A percentile compares a stretch with the other conserved stretches of the same genome.
These are phyloP conservation scores for Centrapalus pauciflorus DNA, from an alignment of 129 eudicot genomes.

Conservation along the genomic window DNA sequence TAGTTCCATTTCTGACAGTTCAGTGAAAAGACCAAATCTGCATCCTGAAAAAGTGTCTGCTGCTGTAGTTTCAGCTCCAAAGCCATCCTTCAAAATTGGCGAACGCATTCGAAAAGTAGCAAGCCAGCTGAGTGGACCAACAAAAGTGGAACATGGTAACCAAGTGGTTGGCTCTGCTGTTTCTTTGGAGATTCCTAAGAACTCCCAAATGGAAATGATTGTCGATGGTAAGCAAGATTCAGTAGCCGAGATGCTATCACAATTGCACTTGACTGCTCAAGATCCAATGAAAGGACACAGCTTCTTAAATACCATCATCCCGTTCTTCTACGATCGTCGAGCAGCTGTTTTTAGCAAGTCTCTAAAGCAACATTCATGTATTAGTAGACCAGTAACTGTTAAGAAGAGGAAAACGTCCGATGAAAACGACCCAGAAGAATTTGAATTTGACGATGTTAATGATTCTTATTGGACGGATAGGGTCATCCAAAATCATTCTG, in stretches of 20 bases:
- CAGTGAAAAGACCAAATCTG: conserved; percentile 37
- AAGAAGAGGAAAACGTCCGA: conserved; percentile 39
- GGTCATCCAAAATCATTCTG: conserved; percentile 58
- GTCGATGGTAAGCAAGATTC: conserved; percentile 35
- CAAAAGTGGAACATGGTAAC: conserved; percentile 25
- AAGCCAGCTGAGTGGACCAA: conserved; percentile 73
- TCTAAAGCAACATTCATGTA: conserved; percentile 20
- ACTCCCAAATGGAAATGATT: conserved; percentile 21
- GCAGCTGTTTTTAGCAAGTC: conserved; percentile 40
- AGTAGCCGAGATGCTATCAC: conserved; percentile 52
- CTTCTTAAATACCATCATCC: conserved; percentile 28
- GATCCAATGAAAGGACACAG: conserved; percentile 58
- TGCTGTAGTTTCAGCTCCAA: conserved; percentile 39
- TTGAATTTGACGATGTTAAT: conserved; percentile 62
- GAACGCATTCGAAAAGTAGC: conserved; percentile 77
- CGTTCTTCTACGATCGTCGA: conserved; percentile 60
- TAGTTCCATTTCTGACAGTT: conserved; percentile 34
- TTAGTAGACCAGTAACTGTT: conserved; percentile 25
- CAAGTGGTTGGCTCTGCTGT: conserved; percentile 18
- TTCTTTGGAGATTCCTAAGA: conserved; percentile 29
- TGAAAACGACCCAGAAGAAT: conserved; percentile 30
- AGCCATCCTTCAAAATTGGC: conserved; percentile 82
- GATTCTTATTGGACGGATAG: conserved; percentile 92
- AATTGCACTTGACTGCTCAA: conserved; percentile 57
- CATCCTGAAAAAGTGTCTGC: conserved; percentile 47